phyloP scores from a whole-genome alignment of 1,139 yeast species.

The Yamadazyma membranifaciens region DNA sequence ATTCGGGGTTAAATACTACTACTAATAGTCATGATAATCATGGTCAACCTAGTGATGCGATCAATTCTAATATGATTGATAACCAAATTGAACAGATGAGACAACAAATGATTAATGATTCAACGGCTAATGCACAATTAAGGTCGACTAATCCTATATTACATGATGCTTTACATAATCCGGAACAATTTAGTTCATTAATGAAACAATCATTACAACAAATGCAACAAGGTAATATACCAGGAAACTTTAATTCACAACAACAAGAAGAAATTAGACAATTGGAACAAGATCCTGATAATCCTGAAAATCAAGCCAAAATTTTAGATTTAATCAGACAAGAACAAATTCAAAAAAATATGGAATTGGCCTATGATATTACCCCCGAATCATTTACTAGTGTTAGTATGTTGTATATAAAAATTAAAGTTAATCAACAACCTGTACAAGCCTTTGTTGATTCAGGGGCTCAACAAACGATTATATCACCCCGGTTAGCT shows the following conservation, averaged over 20 bases:
- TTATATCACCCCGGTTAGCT: constrained; percentile 75
- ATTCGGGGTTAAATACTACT: neutral
- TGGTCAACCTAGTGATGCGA: constrained; percentile 1
- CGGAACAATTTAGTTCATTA: constrained; percentile 49
- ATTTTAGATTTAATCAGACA: constrained; percentile 70
- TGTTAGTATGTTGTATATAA: constrained; percentile 81
- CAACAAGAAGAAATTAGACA: constrained; percentile 49
- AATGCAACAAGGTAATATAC: constrained; percentile 14
- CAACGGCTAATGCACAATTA: constrained; percentile 34
- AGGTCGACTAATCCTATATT: constrained; percentile 39
- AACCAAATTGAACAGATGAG: constrained; percentile 51
- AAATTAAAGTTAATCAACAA: constrained; percentile 73
- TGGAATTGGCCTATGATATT: constrained; percentile 76
- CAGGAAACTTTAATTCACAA: constrained; percentile 11
- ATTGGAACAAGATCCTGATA: constrained; percentile 63
- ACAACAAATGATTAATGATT: constrained; percentile 43
- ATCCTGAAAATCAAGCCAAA: constrained; percentile 66
- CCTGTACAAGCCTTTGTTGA: constrained; percentile 92
- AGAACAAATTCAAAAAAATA: constrained; percentile 74
- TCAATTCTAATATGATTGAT: constrained; percentile 19
- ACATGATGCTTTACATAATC: constrained; percentile 48
- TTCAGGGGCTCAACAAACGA: constrained; percentile 92
- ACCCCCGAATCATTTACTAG: constrained; percentile 87
- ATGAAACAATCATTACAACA: constrained; percentile 32
- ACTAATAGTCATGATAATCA: neutral